Percentiles rank a stretch among this genome's conserved stretches.
phyloP scores from a whole-genome alignment of 768 basidiomycete species.

The Calocybe indica region DNA sequence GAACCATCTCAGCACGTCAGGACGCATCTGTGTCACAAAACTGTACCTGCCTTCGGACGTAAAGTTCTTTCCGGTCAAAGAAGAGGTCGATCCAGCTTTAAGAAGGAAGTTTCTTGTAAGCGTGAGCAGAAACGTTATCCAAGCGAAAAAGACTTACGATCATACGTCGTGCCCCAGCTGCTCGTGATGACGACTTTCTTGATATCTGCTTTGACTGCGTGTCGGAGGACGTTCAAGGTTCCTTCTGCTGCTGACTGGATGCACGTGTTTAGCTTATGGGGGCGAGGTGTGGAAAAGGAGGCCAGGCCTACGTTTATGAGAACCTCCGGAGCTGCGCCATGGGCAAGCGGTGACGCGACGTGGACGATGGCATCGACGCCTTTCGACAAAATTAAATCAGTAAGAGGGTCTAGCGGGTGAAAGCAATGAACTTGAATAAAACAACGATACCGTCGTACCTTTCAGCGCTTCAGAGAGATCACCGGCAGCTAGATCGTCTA shows the following conservation, averaged over 20 bases:
- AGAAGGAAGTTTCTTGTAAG: too few relatives aligned
- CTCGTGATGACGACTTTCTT: slow-evolving; percentile 26
- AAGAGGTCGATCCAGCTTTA: too few relatives aligned
- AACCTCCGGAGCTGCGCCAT: slow-evolving; percentile 12
- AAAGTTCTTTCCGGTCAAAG: too few relatives aligned
- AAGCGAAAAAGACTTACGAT: slow-evolving; percentile 14
- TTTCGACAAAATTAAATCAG: background rate
- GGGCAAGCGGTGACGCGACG: slow-evolving; percentile 23
- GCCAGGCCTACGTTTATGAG: slow-evolving; percentile 18
- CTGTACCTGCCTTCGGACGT: too few relatives aligned
- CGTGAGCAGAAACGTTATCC: background rate
- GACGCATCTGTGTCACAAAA: background rate
- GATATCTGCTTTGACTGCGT: slow-evolving; percentile 18
- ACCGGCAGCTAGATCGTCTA: slow-evolving; percentile 12
- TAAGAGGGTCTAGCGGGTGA: too few relatives aligned
- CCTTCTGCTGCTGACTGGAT: slow-evolving; percentile 19
- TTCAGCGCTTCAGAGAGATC: slow-evolving; percentile 12
- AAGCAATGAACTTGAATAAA: too few relatives aligned
- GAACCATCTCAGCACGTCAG: background rate
- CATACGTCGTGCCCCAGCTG: slow-evolving; percentile 23
- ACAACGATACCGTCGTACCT: slow-evolving; percentile 8
- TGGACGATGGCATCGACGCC: slow-evolving; percentile 37
- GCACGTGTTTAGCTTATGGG: background rate
- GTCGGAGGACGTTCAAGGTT: slow-evolving; percentile 21
- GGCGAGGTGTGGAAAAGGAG: background rate